Base-by-base conservation (phyloP, 1,284 basidiomycete genomes). In the Boletus semigastroideus region DNA sequence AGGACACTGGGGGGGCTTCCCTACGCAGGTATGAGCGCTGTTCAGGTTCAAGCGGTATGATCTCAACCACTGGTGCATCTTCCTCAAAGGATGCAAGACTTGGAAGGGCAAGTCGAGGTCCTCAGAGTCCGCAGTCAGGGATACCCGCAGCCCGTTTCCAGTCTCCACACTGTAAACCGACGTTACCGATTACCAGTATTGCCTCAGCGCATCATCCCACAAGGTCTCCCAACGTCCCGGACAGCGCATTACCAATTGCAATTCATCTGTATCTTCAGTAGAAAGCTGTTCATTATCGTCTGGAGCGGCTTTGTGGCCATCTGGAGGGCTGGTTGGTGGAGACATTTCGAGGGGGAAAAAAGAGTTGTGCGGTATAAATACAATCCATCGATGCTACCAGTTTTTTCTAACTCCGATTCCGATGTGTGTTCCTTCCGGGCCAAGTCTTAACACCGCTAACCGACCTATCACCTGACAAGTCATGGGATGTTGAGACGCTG, bases 11-110 rank as follows among this genome's bases (percentile, higher is more conserved):
- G 81, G 77, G 48, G 87, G 86, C 87, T 90, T 91, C 90, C 90
- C 90, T 92, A 89, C 90, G 90, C 91, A 91, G 88, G 89, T 90
- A 78, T 92, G 82, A 90, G 83, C 87, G 80, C 90, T 91, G 87
- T 81, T 90, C 91, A 92, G 88, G 90, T 92, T 91, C 88, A 74
- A 83, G 86, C 90, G 90, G 90, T 93, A 82, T 92, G 57, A 87
- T 93, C 91, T 93, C 90, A 93, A 92, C 74, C 87, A 80, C 72
- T 70, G 73, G 61, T 57, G 61, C 60, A 56, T 60, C 60, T 53
- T 58, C 56, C 61, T 56, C 56, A 55, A 57, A 68, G 56, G 52
- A 49, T 53, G 61, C 50, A 40, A 39, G 14, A 19, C 19, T 22
- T 39, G 49, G 14, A 36, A 59, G 49, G 54, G 59, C 60, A 60